A percentile compares a stretch with the other conserved stretches of the same genome.
Evolutionary conservation across 768 basidiomycete species (phyloP).

Genomic region (Agaricus bisporus): DNA sequence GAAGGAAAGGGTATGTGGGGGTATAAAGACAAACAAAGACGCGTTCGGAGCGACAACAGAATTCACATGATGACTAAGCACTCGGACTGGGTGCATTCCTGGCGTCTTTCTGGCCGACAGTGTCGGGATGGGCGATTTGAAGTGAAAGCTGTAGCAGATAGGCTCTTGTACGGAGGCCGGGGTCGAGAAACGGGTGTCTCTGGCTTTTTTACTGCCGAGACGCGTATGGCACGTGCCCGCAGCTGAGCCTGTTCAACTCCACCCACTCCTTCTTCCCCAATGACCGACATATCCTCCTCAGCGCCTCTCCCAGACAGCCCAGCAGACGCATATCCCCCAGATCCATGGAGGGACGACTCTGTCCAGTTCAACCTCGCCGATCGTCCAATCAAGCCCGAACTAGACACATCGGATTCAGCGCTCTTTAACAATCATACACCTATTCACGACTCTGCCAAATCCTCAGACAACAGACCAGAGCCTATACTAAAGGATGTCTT

Average conservation of each 20-base stretch:
- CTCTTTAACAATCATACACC: slow-evolving; percentile 34
- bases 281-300: not conserved
- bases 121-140: too few relatives aligned
- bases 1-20: slow-evolving; percentile 17
- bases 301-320: not conserved
- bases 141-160: too few relatives aligned
- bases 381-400: slow-evolving; percentile 15
- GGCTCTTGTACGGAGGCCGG: too few relatives aligned
- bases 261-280: not conserved
- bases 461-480: slow-evolving; percentile 16
- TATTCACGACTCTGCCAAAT: slow-evolving; percentile 26
- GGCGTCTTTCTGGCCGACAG: too few relatives aligned
- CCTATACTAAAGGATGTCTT: slow-evolving; percentile 39
- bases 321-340: slow-evolving; percentile 18
- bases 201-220: not conserved
- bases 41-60: not conserved
- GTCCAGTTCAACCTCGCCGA: slow-evolving; percentile 15
- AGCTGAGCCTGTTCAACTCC: slow-evolving; percentile 1
- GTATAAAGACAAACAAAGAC: slow-evolving; percentile 23
- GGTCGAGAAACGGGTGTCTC: too few relatives aligned
- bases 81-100: too few relatives aligned
- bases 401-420: slow-evolving; percentile 36
- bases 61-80: too few relatives aligned
- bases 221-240: slow-evolving; percentile 12
- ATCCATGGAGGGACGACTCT: slow-evolving; percentile 34